Conservation (phyloP, 305 asterid genomes). For the Solanum chacoense region DNA sequence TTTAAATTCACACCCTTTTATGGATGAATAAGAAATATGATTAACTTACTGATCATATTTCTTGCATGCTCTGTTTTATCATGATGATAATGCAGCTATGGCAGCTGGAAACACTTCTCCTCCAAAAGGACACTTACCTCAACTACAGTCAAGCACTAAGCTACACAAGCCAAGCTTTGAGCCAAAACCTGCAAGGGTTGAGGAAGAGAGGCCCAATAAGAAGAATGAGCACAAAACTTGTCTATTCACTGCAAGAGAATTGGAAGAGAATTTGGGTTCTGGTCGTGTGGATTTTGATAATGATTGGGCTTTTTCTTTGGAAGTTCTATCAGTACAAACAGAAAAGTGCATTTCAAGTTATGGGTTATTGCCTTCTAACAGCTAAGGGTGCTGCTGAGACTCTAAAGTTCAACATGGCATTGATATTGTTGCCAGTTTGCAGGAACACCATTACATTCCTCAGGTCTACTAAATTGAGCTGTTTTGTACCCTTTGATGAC, state of each 20-base stretch:
- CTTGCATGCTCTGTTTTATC: background rate
- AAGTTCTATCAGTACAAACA: constrained; percentile 36
- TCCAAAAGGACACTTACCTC: constrained; percentile 37
- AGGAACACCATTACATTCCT: constrained; percentile 51
- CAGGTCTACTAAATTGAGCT: constrained; percentile 35
- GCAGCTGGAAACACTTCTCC: constrained; percentile 47
- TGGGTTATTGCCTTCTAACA: constrained; percentile 47
- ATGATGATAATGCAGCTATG: constrained; percentile 32
- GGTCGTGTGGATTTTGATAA: constrained; percentile 31
- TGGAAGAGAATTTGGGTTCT: constrained; percentile 54
- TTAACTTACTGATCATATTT: too few relatives aligned
- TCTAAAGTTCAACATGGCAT: constrained; percentile 52
- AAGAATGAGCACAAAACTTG: constrained; percentile 16
- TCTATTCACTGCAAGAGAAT: constrained; percentile 31
- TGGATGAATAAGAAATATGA: background rate
- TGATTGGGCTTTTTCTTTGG: constrained; percentile 41
- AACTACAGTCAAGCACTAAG: constrained; percentile 41
- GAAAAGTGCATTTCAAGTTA: constrained; percentile 26
- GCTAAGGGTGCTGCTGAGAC: constrained; percentile 68
- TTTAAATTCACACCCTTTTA: background rate
- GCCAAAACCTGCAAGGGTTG: constrained; percentile 40
- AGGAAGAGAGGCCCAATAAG: constrained; percentile 26
- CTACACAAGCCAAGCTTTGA: constrained; percentile 44
- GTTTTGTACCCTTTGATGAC: constrained; percentile 43
- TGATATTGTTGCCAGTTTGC: constrained; percentile 45